Percentiles rank a stretch among this genome's conserved stretches.
Evolutionary conservation across 2,329 filamentous ascomycete species (phyloP).

Genomic region (Trichoderma cornu-damae): DNA sequence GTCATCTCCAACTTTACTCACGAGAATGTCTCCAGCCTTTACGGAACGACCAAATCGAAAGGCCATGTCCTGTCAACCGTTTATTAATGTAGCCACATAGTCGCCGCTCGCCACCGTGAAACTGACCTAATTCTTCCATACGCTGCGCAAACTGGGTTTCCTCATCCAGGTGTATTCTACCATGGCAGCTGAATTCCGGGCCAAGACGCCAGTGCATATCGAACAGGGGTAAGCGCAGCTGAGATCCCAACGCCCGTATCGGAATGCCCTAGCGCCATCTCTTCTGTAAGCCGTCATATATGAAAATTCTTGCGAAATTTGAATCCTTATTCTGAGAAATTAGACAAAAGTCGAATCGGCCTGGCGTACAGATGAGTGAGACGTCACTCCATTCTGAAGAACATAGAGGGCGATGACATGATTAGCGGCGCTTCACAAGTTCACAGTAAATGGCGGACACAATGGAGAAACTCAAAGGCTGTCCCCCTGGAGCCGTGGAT

Average conservation of each 20-base stretch:
- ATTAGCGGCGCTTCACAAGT: constrained; percentile 37
- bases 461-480: constrained; percentile 37
- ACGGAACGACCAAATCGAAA: constrained; percentile 33
- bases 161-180: constrained; percentile 44
- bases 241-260: constrained; percentile 50
- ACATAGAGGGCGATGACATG: constrained; percentile 33
- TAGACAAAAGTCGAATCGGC: constrained; percentile 51
- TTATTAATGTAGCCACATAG: constrained; percentile 43
- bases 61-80: constrained; percentile 39
- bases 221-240: constrained; percentile 43
- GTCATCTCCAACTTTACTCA: constrained; percentile 43
- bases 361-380: constrained; percentile 55
- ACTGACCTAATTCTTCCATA: constrained; percentile 38
- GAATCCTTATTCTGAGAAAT: constrained; percentile 40
- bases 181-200: constrained; percentile 57
- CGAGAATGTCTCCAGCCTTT: constrained; percentile 34
- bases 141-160: constrained; percentile 40
- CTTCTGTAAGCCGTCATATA: constrained; percentile 34
- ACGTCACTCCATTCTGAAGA: constrained; percentile 48
- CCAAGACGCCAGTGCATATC: constrained; percentile 35
- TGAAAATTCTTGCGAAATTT: constrained; percentile 49
- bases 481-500: constrained; percentile 58
- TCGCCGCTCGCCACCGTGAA: constrained; percentile 36
- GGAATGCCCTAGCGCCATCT: constrained; percentile 28
- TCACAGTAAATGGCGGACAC: constrained; percentile 35